Base-by-base conservation (phyloP, 1,139 yeast genomes). In the Saccharomycopsis hybrid region DNA sequence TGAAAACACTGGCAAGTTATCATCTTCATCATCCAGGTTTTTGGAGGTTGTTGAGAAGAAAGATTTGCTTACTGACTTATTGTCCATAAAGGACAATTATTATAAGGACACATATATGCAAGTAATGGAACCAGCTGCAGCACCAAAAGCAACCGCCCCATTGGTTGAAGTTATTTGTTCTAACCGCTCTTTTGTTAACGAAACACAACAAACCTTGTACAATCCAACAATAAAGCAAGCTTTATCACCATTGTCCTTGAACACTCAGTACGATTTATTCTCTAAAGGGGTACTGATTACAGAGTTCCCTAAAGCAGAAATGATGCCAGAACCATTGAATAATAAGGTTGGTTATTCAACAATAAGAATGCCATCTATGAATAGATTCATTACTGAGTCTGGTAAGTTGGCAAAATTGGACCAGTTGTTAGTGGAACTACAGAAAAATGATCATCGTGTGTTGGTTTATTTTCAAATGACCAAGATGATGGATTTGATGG, bases 401-500 rank as follows among this genome's bases (percentile, higher is more conserved):
- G 35, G 11, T 32, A 32, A 8, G 35, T 32, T 32, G 35, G 35
- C 11, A 32, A 32, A 32, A 32, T 32, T 8, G 35, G 11, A 32
- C 35, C 35, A 32, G 11, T 32, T 32, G 35, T 74, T 92, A 47
- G 80, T 79, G 11, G 85, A 85, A 46, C 75, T 94, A 64, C 90
- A 92, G 69, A 77, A 78, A 47, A 77, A 83, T 52, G 98, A 79
- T 55, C 98, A 94, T 63, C 80, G 97, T 58, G 97, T 94, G 25
- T 74, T 92, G 59, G 77, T 92, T 39, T 92, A 92, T 65, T 92
- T 92, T 77, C 99, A 92, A 68, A 94, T 92, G 98, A 94, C 98
- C 4, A 86, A 79, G 62, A 92, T 92, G 99, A 94, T 92, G 97
- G 98, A 92, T 63, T 71, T 94, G 55, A 89, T 94, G 96, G 98